Conservation (phyloP, 169 alveolate species). For the Plasmodium gonderi region DNA sequence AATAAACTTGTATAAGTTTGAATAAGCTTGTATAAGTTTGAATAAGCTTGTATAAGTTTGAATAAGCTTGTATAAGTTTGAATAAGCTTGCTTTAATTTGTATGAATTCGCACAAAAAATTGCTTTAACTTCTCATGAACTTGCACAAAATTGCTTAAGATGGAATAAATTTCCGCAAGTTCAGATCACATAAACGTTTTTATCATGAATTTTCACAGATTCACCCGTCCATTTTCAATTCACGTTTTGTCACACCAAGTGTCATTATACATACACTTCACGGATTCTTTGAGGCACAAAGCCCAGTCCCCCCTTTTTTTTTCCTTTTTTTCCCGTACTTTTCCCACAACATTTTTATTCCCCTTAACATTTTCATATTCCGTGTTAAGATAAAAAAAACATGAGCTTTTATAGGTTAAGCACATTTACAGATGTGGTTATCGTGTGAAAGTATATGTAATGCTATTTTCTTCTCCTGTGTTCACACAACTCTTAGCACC, state of each 20-base stretch:
- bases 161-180: no score
- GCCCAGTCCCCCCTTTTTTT: background rate
- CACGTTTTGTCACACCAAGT: background rate
- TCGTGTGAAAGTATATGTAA: background rate
- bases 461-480: background rate
- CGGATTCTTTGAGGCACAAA: no score
- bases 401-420: background rate
- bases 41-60: background rate
- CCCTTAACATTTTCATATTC: no score
- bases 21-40: background rate
- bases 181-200: no score
- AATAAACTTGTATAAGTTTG: no score
- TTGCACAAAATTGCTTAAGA: no score
- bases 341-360: background rate
- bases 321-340: background rate
- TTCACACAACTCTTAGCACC: background rate
- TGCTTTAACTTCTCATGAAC: no score
- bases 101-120: no score
- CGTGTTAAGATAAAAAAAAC: background rate
- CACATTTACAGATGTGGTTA: background rate
- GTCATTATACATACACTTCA: background rate
- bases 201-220: background rate
- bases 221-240: background rate
- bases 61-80: background rate
- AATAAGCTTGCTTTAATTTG: background rate